phyloP scores from a whole-genome alignment of 2,329 filamentous ascomycete genomes.

The Teratosphaeria zuluensis region DNA sequence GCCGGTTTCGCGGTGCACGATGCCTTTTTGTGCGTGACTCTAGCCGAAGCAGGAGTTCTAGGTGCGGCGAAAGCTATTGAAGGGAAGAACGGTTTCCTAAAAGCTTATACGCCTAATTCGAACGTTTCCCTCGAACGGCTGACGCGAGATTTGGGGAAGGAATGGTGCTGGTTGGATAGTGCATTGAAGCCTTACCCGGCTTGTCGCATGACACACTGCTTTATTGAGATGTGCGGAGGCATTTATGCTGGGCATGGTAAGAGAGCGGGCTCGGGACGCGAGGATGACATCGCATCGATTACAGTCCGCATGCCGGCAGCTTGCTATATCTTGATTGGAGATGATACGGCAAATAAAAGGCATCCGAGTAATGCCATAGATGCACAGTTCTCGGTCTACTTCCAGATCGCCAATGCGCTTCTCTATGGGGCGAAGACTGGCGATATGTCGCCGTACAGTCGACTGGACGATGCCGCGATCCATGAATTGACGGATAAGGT shows the following conservation, averaged over 20 bases:
- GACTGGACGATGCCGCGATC: slow-evolving; percentile 15
- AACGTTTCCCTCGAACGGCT: slow-evolving; percentile 15
- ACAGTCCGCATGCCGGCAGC: slow-evolving; percentile 13
- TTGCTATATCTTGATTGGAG: slow-evolving; percentile 23
- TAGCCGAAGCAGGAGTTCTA: slow-evolving; percentile 27
- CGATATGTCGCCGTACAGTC: slow-evolving; percentile 17
- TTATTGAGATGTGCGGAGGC: slow-evolving; percentile 22
- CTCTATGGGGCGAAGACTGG: slow-evolving; percentile 21
- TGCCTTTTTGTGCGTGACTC: slow-evolving; percentile 27
- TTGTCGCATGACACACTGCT: slow-evolving; percentile 24
- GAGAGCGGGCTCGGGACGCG: neutral
- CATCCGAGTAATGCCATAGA: slow-evolving; percentile 28
- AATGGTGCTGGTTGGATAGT: slow-evolving; percentile 18
- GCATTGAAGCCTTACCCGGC: slow-evolving; percentile 23
- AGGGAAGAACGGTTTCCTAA: slow-evolving; percentile 21
- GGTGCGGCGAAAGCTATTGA: slow-evolving; percentile 20
- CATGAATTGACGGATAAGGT: slow-evolving; percentile 16
- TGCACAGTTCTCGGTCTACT: slow-evolving; percentile 28
- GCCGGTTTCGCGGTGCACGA: slow-evolving; percentile 32
- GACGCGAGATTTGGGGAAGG: slow-evolving; percentile 11
- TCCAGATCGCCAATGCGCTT: slow-evolving; percentile 23
- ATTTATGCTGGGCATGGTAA: slow-evolving; percentile 4
- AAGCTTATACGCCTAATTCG: slow-evolving; percentile 20
- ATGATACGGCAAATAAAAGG: slow-evolving; percentile 26
- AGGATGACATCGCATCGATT: slow-evolving; percentile 12